Evolutionary conservation across 768 basidiomycete species (phyloP).

Genomic region (Hericium coralloides): DNA sequence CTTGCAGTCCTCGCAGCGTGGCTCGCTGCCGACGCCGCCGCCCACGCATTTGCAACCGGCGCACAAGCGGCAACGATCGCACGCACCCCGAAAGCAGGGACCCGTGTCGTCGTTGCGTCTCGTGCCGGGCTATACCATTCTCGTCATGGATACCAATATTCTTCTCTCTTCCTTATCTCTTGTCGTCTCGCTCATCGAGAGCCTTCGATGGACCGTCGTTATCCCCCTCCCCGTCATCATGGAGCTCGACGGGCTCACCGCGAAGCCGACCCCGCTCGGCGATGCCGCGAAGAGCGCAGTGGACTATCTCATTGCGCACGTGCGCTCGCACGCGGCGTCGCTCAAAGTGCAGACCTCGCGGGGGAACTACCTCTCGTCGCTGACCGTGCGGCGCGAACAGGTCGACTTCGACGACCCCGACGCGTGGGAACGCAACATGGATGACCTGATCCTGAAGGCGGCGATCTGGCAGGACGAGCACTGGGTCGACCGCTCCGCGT

Average conservation of each 20-base stretch:
- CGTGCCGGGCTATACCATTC: slow-evolving; percentile 78
- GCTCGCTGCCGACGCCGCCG: slow-evolving; percentile 17
- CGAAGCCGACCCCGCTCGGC: slow-evolving; percentile 55
- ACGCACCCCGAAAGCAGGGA: too few relatives aligned
- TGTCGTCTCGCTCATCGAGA: slow-evolving; percentile 70
- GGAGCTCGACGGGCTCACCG: slow-evolving; percentile 88
- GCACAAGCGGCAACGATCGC: background rate
- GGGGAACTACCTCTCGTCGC: slow-evolving; percentile 84
- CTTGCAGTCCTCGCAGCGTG: slow-evolving; percentile 39
- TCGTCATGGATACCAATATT: slow-evolving; percentile 94
- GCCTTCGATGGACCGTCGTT: slow-evolving; percentile 76
- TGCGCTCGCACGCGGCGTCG: slow-evolving; percentile 64
- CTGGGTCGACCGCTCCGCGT: slow-evolving; percentile 75
- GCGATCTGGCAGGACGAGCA: slow-evolving; percentile 92
- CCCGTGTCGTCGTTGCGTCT: slow-evolving; percentile 34
- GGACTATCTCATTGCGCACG: slow-evolving; percentile 61
- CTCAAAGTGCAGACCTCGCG: slow-evolving; percentile 94
- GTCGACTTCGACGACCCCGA: slow-evolving; percentile 53
- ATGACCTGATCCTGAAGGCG: slow-evolving; percentile 88
- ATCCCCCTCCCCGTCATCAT: slow-evolving; percentile 93
- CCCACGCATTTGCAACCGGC: slow-evolving; percentile 1
- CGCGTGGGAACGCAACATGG: slow-evolving; percentile 71
- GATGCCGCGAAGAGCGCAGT: slow-evolving; percentile 68
- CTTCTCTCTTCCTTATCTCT: slow-evolving; percentile 74
- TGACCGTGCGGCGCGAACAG: slow-evolving; percentile 77